Base-by-base conservation (phyloP, 805 yeast species). In the Ogataea paraovalis region DNA sequence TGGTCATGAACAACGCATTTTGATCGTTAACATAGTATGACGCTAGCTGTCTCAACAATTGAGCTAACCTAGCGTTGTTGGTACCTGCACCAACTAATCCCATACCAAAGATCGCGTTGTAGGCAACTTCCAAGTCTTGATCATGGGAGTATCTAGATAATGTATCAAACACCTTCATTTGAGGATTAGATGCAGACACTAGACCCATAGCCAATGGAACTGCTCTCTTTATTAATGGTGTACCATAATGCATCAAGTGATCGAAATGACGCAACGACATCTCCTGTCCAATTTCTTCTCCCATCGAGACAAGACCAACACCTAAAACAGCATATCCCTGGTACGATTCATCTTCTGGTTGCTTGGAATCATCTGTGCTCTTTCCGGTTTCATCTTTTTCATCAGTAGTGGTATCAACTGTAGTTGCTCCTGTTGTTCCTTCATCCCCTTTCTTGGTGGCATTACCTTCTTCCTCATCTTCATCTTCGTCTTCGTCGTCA, bases 11-110 rank as follows among this genome's bases (percentile, higher is more conserved):
- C 58, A 92, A 71, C 14, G 95, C 84, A 65, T 92, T 95, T 46
- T 94, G 83, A 48, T 92, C 95, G 62, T 91, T 87, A 45, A 87
- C 79, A 66, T 94, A 95, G 67, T 94, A 94, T 46, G 88, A 82
- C 1, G 99, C 98, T 58, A 94, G 77, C 69, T 94, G 98, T 68
- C 99, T 82, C 62, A 94, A 77, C 54, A 94, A 76, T 72, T 94
- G 99, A 3, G 98, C 98, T 54, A 94, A 76, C 72, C 99, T 85
- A 7, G 99, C 99, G 65, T 94, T 94, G 70, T 94, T 92, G 25
- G 99, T 94, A 70, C 99, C 99, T 19, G 98, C 94, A 65, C 99
- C 99, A 58, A 92, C 96, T 53, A 94, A 72, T 46, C 99, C 99
- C 98, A 94, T 91, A 39, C 96, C 83, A 61, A 88, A 92, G 54